These are phyloP conservation scores for Huntiella bhutanensis DNA, from an alignment of 2,329 filamentous ascomycete species.

Conservation along the genomic window DNA sequence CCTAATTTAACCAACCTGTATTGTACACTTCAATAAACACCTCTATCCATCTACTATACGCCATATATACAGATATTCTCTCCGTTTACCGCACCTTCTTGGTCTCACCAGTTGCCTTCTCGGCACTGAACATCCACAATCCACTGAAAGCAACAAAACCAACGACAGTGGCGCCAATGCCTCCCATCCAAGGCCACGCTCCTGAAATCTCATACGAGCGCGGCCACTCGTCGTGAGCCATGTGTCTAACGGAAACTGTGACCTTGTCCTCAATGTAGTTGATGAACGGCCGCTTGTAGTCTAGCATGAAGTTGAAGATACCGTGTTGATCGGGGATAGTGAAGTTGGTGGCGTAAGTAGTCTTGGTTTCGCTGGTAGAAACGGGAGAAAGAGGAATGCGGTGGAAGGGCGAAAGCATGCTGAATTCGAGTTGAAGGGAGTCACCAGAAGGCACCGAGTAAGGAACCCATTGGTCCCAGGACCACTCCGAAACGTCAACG, in stretches of 20 bases:
- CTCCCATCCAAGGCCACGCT: slow-evolving; percentile 87
- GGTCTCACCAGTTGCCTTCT: slow-evolving; percentile 18
- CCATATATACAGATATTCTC: neutral
- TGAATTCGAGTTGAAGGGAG: slow-evolving; percentile 82
- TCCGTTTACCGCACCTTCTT: slow-evolving; percentile 30
- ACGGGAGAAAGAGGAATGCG: slow-evolving; percentile 52
- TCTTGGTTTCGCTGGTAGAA: slow-evolving; percentile 42
- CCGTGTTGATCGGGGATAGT: slow-evolving; percentile 89
- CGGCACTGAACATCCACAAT: slow-evolving; percentile 63
- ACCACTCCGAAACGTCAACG: slow-evolving; percentile 78
- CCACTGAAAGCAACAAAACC: slow-evolving; percentile 75
- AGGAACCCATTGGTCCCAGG: slow-evolving; percentile 52
- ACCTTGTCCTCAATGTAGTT: slow-evolving; percentile 83
- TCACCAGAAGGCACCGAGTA: slow-evolving; percentile 54
- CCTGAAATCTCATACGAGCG: slow-evolving; percentile 76
- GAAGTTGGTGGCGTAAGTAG: slow-evolving; percentile 58
- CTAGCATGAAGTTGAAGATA: slow-evolving; percentile 95
- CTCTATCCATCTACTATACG: neutral
- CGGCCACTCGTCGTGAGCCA: slow-evolving; percentile 93
- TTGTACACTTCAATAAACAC: slow-evolving; percentile 7
- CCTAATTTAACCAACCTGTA: neutral
- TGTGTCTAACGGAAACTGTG: slow-evolving; percentile 86
- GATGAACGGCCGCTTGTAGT: slow-evolving; percentile 90
- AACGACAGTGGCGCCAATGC: slow-evolving; percentile 63
- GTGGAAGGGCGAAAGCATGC: slow-evolving; percentile 96